Evolutionary conservation across 257 asterid species (phyloP), one percentile per base, ranked within the genome.

Genomic region (Ballota nigra): DNA sequence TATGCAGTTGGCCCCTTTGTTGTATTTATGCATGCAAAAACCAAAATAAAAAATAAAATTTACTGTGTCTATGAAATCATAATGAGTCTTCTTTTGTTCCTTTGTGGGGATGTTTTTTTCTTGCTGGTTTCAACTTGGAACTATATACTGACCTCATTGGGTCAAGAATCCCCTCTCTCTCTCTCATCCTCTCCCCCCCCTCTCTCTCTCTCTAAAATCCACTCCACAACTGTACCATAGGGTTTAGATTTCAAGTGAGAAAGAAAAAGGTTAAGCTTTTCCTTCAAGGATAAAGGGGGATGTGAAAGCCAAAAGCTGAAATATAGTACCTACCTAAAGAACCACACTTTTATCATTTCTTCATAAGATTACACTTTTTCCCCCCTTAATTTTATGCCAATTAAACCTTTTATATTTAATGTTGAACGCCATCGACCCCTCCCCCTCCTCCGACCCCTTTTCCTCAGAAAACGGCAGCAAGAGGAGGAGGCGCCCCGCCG

Each of bases 401-500:
- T 36, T 10, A 69, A 20, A 10, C n/a, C n/a, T n/a, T n/a, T n/a
- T n/a, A n/a, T 16, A 34, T 47, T 75, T 55, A 73, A 85, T 88
- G 89, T 82, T 81, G 75, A 71, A n/a, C 62, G 47, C 15, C 4
- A 15, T 9, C 10, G 49, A 71, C 15, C 85, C 88, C 1, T 82
- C 87, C 23, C 79, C 87, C 36, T 75, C 89, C 87, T 60, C 82
- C 0, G 88, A 36, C 43, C 43, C 43, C 43, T 33, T 33, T n/a
- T n/a, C n/a, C n/a, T n/a, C n/a, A n/a, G 29, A 86, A 40, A 83
- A 69, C 75, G 86, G 76, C 65, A 76, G 81, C 75, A 81, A 84
- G 72, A 52, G 95, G 60, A 83, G 84, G 75, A 63, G 97, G 28
- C 78, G 96, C 16, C 97, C 97, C 12, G 97, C 97, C 28, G 97